These are phyloP conservation scores for Spiromastix sp. DNA, from an alignment of 2,329 filamentous ascomycete species.

Conservation along the genomic window DNA sequence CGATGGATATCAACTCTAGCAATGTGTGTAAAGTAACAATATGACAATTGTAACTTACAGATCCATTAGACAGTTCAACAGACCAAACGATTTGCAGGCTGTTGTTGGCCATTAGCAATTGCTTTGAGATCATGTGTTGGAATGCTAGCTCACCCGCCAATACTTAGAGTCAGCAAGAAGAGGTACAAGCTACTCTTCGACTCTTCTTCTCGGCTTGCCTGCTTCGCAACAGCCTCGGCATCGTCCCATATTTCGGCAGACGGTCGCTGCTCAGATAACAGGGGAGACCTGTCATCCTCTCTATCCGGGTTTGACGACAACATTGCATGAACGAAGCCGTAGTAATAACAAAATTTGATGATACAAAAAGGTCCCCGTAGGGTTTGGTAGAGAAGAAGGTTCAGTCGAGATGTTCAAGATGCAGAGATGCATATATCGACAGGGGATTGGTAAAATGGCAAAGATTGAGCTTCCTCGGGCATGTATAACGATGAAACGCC, in stretches of 20 bases:
- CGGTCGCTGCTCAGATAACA: constrained; percentile 5
- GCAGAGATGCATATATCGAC: too few species aligned
- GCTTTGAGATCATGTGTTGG: background rate
- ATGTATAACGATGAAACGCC: too few species aligned
- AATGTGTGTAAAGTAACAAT: constrained; percentile 1
- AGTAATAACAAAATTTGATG: constrained; percentile 1
- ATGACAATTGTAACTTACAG: constrained; percentile 45
- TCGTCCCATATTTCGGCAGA: constrained; percentile 12
- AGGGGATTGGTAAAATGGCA: too few species aligned
- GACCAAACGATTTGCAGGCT: constrained; percentile 91
- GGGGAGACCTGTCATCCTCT: constrained; percentile 11
- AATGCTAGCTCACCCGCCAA: constrained; percentile 55
- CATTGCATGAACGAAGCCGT: constrained; percentile 2
- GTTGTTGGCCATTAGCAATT: constrained; percentile 2
- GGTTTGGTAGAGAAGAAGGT: too few species aligned
- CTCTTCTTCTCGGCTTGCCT: constrained; percentile 42
- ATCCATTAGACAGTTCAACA: constrained; percentile 87
- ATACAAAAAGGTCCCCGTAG: too few species aligned
- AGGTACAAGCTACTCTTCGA: constrained; percentile 78
- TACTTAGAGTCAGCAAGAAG: constrained; percentile 72
- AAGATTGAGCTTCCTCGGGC: too few species aligned
- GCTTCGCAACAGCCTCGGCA: constrained; percentile 18
- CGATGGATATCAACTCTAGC: background rate
- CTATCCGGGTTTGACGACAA: constrained; percentile 5
- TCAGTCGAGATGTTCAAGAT: too few species aligned